phyloP scores from a whole-genome alignment of 164 flowering plant species.

The Kalanchoe fedtschenkoi region DNA sequence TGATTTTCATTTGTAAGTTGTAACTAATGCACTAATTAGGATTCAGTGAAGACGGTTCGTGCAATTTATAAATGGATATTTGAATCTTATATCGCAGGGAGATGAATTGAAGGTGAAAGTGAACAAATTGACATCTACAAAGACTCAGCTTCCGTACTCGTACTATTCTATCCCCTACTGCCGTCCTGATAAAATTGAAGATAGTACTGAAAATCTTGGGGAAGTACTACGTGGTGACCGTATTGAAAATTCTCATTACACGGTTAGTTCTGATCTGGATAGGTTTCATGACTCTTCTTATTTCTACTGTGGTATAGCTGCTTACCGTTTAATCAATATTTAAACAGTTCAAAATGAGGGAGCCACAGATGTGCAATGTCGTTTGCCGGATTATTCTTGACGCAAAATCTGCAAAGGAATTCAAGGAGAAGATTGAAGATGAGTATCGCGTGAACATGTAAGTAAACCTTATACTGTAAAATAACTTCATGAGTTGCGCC shows the following conservation, averaged over 20 bases:
- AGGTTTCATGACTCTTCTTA: neutral
- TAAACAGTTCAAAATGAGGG: slow-evolving; percentile 81
- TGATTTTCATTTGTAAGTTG: too few relatives aligned
- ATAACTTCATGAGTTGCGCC: neutral
- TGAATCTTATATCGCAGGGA: slow-evolving; percentile 39
- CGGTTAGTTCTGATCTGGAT: slow-evolving; percentile 30
- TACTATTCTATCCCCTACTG: slow-evolving; percentile 81
- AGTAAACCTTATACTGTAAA: slow-evolving; percentile 13
- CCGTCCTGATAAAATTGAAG: slow-evolving; percentile 46
- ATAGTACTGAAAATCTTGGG: slow-evolving; percentile 96
- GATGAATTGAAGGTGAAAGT: slow-evolving; percentile 70
- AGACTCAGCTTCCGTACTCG: slow-evolving; percentile 91
- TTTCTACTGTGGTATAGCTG: neutral
- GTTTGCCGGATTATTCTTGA: slow-evolving; percentile 43
- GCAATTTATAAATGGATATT: neutral
- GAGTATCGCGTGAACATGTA: slow-evolving; percentile 90
- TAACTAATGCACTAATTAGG: neutral
- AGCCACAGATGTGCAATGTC: slow-evolving; percentile 69
- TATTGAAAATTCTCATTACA: slow-evolving; percentile 81
- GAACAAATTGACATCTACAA: slow-evolving; percentile 79
- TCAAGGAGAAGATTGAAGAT: slow-evolving; percentile 84
- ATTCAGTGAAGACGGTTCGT: neutral
- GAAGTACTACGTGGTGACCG: slow-evolving; percentile 99
- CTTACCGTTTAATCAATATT: slow-evolving; percentile 13
- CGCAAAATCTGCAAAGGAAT: slow-evolving; percentile 68